phyloP scores from a whole-genome alignment of 768 basidiomycete genomes.

The Exidia glandulosa region DNA sequence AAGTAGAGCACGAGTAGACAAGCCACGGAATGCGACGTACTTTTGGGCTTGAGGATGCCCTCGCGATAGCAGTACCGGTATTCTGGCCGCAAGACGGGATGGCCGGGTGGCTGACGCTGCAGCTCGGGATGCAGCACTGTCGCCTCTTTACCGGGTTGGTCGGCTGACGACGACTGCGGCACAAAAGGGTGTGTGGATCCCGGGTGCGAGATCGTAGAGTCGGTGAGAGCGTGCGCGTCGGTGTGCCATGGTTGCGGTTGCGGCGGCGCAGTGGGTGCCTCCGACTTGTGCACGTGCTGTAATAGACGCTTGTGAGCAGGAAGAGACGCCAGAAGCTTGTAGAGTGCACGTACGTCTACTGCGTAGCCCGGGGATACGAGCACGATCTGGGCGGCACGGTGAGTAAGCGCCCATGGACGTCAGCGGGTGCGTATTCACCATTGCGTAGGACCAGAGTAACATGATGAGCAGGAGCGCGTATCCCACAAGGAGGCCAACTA shows the following conservation, averaged over 20 bases:
- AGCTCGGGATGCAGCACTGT: conserved; percentile 9
- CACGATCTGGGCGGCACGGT: conserved; percentile 43
- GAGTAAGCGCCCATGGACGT: neutral
- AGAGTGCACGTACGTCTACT: conserved; percentile 33
- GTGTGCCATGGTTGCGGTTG: conserved; percentile 7
- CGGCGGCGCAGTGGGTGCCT: conserved; percentile 8
- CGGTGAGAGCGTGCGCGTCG: neutral
- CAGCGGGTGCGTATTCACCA: conserved; percentile 32
- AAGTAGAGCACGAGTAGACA: too few species aligned
- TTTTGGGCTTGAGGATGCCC: conserved; percentile 56
- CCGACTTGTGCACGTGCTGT: conserved; percentile 17
- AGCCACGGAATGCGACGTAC: too few species aligned
- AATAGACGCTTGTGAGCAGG: neutral
- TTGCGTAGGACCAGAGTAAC: conserved; percentile 69
- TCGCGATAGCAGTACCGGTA: conserved; percentile 59
- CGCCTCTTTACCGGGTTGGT: neutral
- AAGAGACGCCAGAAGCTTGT: neutral
- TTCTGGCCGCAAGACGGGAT: conserved; percentile 45
- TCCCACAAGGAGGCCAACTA: conserved; percentile 57
- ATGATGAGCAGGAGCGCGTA: conserved; percentile 57
- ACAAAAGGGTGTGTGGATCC: too few species aligned
- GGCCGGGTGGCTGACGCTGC: conserved; percentile 24
- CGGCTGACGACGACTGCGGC: too few species aligned
- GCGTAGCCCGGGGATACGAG: conserved; percentile 62
- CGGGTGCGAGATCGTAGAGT: too few species aligned